Conservation (phyloP, 352 stramenopile genomes). For the Hyaloperonospora arabidopsidis region DNA sequence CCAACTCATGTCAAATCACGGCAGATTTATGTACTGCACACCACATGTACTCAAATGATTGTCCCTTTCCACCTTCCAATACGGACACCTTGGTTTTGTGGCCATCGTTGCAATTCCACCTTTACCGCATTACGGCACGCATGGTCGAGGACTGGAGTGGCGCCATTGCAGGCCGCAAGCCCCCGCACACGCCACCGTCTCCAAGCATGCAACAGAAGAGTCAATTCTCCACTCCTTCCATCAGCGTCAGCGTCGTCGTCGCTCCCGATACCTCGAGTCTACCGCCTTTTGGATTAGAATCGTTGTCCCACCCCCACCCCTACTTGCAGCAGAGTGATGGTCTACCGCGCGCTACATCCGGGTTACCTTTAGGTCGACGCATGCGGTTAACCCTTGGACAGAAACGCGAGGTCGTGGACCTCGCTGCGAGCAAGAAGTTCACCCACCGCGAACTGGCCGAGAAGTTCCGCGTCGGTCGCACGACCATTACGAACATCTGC, state of each 20-base stretch:
- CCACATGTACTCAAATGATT: neutral
- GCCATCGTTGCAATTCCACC: neutral
- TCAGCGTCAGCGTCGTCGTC: too few relatives aligned
- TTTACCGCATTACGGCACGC: too few relatives aligned
- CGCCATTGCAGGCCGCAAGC: slow-evolving; percentile 8
- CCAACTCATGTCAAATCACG: slow-evolving; percentile 10
- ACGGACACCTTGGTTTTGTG: slow-evolving; percentile 23
- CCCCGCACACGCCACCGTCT: neutral
- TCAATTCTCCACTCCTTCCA: neutral
- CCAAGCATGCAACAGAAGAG: neutral
- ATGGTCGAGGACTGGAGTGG: slow-evolving; percentile 19
- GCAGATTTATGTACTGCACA: neutral
- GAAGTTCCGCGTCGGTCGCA: slow-evolving; percentile 73
- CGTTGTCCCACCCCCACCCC: too few relatives aligned
- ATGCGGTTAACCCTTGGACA: slow-evolving; percentile 77
- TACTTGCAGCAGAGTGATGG: slow-evolving; percentile 15
- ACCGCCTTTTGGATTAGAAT: neutral
- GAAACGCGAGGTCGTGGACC: slow-evolving; percentile 80
- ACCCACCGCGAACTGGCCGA: slow-evolving; percentile 77
- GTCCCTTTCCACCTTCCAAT: neutral
- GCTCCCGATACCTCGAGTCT: slow-evolving; percentile 1
- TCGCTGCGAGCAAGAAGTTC: slow-evolving; percentile 80
- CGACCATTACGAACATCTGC: slow-evolving; percentile 84
- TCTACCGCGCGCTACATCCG: slow-evolving; percentile 4
- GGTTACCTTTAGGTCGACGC: slow-evolving; percentile 29